These are phyloP conservation scores for Cercospora sesami DNA, from an alignment of 2,329 filamentous ascomycete genomes.

Conservation along the genomic window DNA sequence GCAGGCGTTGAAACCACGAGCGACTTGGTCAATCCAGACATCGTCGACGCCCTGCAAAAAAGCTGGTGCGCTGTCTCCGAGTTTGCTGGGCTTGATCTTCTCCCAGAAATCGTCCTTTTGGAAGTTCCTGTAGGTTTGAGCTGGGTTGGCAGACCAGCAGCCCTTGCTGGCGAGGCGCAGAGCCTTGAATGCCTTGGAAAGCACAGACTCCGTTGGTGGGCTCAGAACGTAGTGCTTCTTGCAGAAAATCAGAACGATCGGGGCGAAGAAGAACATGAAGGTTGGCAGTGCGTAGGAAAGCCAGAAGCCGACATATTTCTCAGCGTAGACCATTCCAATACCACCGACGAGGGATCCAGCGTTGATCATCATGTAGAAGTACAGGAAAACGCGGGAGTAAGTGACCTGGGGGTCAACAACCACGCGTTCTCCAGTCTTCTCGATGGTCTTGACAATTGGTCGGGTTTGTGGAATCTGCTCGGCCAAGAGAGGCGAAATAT, in stretches of 20 bases:
- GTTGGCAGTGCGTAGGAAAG: constrained; percentile 63
- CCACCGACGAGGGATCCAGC: constrained; percentile 63
- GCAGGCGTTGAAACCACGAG: constrained; percentile 65
- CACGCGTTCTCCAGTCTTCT: constrained; percentile 47
- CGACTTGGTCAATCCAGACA: constrained; percentile 74
- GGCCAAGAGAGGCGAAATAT: constrained; percentile 59
- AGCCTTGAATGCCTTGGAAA: constrained; percentile 65
- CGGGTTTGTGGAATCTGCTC: constrained; percentile 48
- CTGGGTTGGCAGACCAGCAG: constrained; percentile 60
- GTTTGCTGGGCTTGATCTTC: constrained; percentile 64
- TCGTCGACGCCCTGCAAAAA: constrained; percentile 81
- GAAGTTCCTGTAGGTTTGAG: constrained; percentile 60
- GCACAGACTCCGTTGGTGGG: constrained; percentile 68
- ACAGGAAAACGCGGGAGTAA: constrained; percentile 53
- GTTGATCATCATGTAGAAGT: constrained; percentile 74
- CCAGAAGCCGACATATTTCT: constrained; percentile 67
- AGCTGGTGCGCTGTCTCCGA: constrained; percentile 57
- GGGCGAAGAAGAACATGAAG: constrained; percentile 64
- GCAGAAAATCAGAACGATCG: constrained; percentile 53
- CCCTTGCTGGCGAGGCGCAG: constrained; percentile 61
- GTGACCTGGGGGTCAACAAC: constrained; percentile 51
- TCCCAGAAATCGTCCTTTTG: constrained; percentile 62
- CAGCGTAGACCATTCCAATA: constrained; percentile 67
- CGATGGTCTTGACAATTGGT: constrained; percentile 41
- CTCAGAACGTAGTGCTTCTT: constrained; percentile 56